phyloP scores from a whole-genome alignment of 805 yeast genomes.

The Metschnikowia orientalis region DNA sequence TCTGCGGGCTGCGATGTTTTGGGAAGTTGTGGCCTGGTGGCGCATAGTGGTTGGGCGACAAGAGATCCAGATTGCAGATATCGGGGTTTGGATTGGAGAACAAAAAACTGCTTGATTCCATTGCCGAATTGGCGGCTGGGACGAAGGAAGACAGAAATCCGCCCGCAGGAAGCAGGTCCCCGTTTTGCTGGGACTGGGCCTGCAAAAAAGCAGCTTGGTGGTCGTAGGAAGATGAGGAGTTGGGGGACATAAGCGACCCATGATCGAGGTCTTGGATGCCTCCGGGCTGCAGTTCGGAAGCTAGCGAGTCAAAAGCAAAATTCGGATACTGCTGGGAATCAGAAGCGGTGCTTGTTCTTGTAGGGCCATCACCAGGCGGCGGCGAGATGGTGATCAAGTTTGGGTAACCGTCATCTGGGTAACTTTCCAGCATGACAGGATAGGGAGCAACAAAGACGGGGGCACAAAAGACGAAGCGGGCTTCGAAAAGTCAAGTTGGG shows the following conservation, averaged over 20 bases:
- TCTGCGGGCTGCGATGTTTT: slow-evolving; percentile 10
- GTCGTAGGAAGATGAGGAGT: slow-evolving; percentile 3
- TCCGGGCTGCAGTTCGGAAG: too few species aligned
- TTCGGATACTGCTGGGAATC: too few species aligned
- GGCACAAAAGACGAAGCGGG: too few species aligned
- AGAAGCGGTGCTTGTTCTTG: too few species aligned
- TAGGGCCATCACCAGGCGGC: too few species aligned
- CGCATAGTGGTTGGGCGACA: slow-evolving; percentile 16
- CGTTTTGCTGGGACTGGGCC: too few species aligned
- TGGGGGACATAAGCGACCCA: slow-evolving; percentile 3
- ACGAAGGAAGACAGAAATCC: neutral
- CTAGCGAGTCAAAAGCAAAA: too few species aligned
- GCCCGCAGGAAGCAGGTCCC: too few species aligned
- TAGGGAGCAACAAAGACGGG: too few species aligned
- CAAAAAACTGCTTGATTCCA: slow-evolving; percentile 1
- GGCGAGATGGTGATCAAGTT: slow-evolving; percentile 32
- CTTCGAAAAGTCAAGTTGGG: too few species aligned
- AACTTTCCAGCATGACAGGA: too few species aligned
- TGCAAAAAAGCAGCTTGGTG: too few species aligned
- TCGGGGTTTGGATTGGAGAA: slow-evolving; percentile 14
- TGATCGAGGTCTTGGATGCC: slow-evolving; percentile 1
- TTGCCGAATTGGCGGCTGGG: neutral
- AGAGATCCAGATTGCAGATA: slow-evolving; percentile 14
- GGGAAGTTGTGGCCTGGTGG: slow-evolving; percentile 6
- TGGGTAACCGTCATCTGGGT: slow-evolving; percentile 27